A percentile compares a stretch with the other conserved stretches of the same genome.
phyloP scores from a whole-genome alignment of 306 rosid species.

The Inga leiocalycina region DNA sequence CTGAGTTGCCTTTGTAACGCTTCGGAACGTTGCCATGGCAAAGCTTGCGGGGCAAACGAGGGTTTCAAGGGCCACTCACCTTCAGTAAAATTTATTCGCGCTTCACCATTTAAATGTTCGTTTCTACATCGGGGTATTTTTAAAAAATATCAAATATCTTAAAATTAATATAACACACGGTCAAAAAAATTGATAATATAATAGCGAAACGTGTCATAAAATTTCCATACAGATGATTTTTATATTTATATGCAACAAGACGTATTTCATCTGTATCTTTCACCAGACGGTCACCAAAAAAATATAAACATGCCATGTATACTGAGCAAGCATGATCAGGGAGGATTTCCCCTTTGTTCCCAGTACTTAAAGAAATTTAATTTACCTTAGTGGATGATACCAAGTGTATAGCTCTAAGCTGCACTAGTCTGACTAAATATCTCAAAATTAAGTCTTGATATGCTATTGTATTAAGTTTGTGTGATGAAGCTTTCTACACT shows the following conservation, averaged over 20 bases:
- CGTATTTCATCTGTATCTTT: neutral
- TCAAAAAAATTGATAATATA: no score
- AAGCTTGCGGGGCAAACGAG: neutral
- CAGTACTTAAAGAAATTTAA: no score
- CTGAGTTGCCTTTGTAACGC: neutral
- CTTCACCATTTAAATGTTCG: neutral
- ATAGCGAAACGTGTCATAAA: no score
- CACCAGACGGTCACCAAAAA: neutral
- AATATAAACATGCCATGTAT: neutral
- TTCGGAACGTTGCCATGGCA: neutral
- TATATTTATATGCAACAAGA: neutral
- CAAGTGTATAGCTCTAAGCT: no score
- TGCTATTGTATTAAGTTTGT: no score
- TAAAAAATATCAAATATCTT: neutral
- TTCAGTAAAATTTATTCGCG: neutral
- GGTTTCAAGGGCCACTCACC: neutral
- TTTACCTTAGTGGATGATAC: no score
- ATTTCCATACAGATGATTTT: no score
- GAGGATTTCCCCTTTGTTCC: neutral
- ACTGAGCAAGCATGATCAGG: neutral
- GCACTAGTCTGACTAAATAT: no score
- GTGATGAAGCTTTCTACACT: no score
- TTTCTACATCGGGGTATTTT: neutral
- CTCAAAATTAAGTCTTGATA: no score
- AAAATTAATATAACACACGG: neutral